phyloP scores from a whole-genome alignment of 768 basidiomycete species.

The Lentinula sp. region DNA sequence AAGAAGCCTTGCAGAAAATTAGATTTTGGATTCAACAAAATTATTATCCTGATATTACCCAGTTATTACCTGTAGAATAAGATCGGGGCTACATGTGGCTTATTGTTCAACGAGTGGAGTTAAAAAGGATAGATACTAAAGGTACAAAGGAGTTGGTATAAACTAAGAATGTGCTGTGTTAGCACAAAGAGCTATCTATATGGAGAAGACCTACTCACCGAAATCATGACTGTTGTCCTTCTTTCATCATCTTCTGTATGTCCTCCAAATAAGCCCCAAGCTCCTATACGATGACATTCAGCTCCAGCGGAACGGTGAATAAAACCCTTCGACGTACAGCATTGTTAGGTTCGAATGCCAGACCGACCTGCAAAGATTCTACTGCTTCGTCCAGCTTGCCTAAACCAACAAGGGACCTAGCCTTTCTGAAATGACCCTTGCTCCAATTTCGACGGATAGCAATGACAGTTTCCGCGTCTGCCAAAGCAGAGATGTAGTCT shows the following conservation, averaged over 20 bases:
- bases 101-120: too few relatives aligned
- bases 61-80: too few relatives aligned
- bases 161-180: too few relatives aligned
- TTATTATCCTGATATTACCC: too few relatives aligned
- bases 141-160: too few relatives aligned
- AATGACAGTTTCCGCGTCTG: constrained; percentile 90
- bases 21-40: too few relatives aligned
- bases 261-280: not conserved
- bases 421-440: constrained; percentile 94
- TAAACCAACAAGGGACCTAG: constrained; percentile 80
- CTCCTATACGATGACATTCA: not conserved
- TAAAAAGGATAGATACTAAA: too few relatives aligned
- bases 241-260: not conserved
- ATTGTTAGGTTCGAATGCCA: constrained; percentile 72
- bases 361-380: constrained; percentile 75
- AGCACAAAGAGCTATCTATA: too few relatives aligned
- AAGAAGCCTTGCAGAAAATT: too few relatives aligned
- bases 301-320: not conserved
- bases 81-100: too few relatives aligned
- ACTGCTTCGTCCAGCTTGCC: constrained; percentile 66
- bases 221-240: not conserved
- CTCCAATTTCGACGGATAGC: constrained; percentile 82
- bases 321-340: constrained; percentile 22
- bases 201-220: not conserved
- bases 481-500: constrained; percentile 72